Evolutionary conservation across 2,329 filamentous ascomycete genomes (phyloP).

Genomic region (Hymenoscyphus fructigenus): DNA sequence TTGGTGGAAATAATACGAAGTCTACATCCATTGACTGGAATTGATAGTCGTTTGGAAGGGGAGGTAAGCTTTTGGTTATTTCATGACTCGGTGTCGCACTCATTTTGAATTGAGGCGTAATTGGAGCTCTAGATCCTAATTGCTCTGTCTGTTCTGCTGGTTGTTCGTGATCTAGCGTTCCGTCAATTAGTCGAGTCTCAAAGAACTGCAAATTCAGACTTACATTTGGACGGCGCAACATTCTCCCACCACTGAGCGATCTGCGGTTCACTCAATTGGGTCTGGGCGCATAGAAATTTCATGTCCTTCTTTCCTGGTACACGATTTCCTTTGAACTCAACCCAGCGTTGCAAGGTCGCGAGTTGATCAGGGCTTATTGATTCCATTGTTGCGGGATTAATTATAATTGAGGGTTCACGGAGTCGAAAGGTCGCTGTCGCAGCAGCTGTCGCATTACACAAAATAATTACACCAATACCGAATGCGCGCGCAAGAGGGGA

Average conservation of each 20-base stretch:
- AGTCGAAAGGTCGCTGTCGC: background rate
- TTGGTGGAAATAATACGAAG: slow-evolving; percentile 1
- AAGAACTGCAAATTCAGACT: background rate
- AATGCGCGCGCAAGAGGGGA: background rate
- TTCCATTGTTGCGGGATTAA: slow-evolving; percentile 1
- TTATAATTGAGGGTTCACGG: background rate
- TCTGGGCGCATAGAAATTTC: background rate
- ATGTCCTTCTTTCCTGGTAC: background rate
- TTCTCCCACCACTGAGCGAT: slow-evolving; percentile 3
- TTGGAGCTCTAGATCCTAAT: background rate
- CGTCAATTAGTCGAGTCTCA: background rate
- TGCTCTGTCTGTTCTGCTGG: background rate
- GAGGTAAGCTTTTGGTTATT: background rate
- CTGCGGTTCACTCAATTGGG: background rate
- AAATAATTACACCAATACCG: background rate
- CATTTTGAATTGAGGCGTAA: background rate
- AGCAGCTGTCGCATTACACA: background rate
- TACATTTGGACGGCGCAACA: background rate
- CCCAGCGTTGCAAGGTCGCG: background rate
- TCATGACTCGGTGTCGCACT: background rate
- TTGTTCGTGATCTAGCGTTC: background rate
- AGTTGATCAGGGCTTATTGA: background rate
- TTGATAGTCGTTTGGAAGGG: background rate
- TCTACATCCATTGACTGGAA: slow-evolving; percentile 8
- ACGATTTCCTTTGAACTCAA: background rate